Percentiles rank a stretch among this genome's conserved stretches.
These are phyloP conservation scores for Gracilaria gracilis DNA, from an alignment of 23 red algal genomes.

Conservation along the genomic window DNA sequence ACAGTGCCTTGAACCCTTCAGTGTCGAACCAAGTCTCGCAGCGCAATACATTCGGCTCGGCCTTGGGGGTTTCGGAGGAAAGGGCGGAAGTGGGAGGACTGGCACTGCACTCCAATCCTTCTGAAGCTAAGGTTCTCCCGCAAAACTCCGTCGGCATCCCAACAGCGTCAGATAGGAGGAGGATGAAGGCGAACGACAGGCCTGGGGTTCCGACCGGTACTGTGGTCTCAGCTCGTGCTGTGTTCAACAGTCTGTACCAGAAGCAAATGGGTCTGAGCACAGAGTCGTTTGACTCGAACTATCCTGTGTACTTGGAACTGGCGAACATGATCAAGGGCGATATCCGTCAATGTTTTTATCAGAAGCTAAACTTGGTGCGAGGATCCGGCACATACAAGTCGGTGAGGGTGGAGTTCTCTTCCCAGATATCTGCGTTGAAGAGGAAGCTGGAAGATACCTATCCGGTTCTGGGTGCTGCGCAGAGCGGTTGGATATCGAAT, in stretches of 20 bases:
- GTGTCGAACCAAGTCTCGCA: background rate
- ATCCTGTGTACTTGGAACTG: background rate
- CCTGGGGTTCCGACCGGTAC: background rate
- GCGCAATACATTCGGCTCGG: background rate
- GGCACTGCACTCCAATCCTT: background rate
- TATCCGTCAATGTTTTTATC: background rate
- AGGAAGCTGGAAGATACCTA: background rate
- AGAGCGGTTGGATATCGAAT: background rate
- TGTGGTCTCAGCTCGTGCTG: background rate
- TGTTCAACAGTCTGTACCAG: background rate
- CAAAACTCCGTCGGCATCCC: background rate
- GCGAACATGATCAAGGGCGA: constrained; percentile 17
- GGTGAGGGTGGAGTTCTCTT: background rate
- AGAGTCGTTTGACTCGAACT: background rate
- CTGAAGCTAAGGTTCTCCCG: background rate
- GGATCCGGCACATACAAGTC: background rate
- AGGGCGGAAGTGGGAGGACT: too few relatives aligned
- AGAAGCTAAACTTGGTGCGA: background rate
- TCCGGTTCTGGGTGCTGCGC: background rate
- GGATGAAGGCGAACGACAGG: background rate
- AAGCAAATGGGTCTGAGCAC: background rate
- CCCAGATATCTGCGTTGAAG: background rate
- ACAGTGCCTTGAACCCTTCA: background rate
- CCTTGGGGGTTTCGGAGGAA: background rate
- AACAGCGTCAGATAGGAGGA: background rate